Percentiles rank a stretch among this genome's conserved stretches.
These are phyloP conservation scores for Albophoma yamanashiensis DNA, from an alignment of 2,329 filamentous ascomycete genomes.

Conservation along the genomic window DNA sequence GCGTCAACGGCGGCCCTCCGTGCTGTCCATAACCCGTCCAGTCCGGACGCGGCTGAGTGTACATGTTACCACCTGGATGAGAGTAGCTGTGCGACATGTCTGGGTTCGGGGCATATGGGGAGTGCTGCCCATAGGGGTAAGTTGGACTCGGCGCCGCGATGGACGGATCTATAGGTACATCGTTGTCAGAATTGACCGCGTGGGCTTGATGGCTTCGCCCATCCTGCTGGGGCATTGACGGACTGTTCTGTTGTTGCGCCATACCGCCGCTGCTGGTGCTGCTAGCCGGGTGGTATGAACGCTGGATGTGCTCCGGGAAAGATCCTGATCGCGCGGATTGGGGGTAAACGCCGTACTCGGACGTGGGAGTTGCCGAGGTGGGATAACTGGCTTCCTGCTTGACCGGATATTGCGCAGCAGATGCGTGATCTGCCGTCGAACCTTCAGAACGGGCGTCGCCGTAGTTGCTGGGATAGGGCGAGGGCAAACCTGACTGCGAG, in stretches of 20 bases:
- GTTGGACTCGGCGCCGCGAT: conserved; percentile 89
- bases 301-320: conserved; percentile 81
- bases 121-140: conserved; percentile 75
- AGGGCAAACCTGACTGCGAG: conserved; percentile 80
- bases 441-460: conserved; percentile 73
- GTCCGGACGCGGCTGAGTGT: conserved; percentile 61
- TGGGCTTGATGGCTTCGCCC: conserved; percentile 65
- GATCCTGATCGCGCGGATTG: conserved; percentile 66
- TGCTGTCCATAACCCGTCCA: conserved; percentile 59
- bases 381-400: conserved; percentile 75
- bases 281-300: conserved; percentile 70
- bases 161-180: conserved; percentile 98
- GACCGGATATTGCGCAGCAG: conserved; percentile 82
- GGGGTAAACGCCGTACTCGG: conserved; percentile 77
- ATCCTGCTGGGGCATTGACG: conserved; percentile 84
- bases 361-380: conserved; percentile 72
- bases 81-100: conserved; percentile 76
- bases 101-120: conserved; percentile 74
- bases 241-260: conserved; percentile 96
- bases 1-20: conserved; percentile 35
- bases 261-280: conserved; percentile 73
- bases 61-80: conserved; percentile 51
- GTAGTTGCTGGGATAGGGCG: conserved; percentile 56
- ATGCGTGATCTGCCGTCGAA: conserved; percentile 78
- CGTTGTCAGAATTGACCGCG: conserved; percentile 85